Evolutionary conservation across 805 yeast species (phyloP), one percentile per base, ranked within the genome.

Genomic region (Metschnikowia vanudenii): DNA sequence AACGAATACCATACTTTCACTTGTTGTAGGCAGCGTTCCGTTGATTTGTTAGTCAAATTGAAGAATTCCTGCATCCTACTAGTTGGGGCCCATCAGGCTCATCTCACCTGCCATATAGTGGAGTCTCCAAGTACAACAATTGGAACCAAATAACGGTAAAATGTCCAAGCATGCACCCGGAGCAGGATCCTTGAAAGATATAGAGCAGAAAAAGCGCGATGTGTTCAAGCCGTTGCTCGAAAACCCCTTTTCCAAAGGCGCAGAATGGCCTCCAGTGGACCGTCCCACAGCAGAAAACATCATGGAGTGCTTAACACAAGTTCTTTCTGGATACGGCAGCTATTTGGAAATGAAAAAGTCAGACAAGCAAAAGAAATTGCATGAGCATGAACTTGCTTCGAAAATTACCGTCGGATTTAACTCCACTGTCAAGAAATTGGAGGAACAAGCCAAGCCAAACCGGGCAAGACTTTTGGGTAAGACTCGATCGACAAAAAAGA

Each of bases 141-240:
- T 22, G 20, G 8, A 10, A 22, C 5, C 7, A n/a, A n/a, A 20
- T 12, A 20, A 6, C 3, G 4, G 26, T 11, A 19, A 13, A 8
- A 45, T 45, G 48, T 45, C 48, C 2, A 45, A 40, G 37, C 34
- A 39, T 12, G 16, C 44, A 6, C 48, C 44, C 2, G 48, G 48
- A 12, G 13, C 44, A 31, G 64, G 64, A 14, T 78, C 84, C 0
- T 45, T 82, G 12, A 80, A 76, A 51, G 75, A 73, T 18, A 49
- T 73, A 1, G 85, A 81, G 41, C 66, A 68, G 51, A 75, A 73
- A 58, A 67, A 78, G 43, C 71, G 75, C 50, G 82, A 80, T 51
- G 80, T 82, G 7, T 80, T 79, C 63, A 82, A 79, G 60, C 88
- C 90, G 0, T 65, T 84, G 2, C 65, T 84, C 17, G 83, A 82